Percentiles rank a stretch among this genome's conserved stretches.
These are phyloP conservation scores for Solanum sparsipilum DNA, from an alignment of 257 asterid genomes.

Conservation along the genomic window DNA sequence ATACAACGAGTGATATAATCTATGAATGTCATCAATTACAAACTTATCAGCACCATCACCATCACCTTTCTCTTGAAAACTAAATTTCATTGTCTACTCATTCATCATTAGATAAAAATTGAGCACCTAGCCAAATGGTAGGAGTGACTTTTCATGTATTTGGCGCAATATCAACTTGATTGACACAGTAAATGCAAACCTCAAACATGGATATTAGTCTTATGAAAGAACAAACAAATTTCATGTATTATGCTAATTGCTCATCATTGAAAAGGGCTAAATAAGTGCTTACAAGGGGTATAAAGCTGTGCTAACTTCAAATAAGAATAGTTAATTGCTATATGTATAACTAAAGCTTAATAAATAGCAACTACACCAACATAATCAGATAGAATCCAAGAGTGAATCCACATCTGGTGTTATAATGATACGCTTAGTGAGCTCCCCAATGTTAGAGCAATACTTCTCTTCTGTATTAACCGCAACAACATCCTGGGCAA, in stretches of 20 bases:
- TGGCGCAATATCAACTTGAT: not conserved
- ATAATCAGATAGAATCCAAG: constrained; percentile 31
- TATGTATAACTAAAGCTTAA: not conserved
- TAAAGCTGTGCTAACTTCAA: not conserved
- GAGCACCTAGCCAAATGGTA: not conserved
- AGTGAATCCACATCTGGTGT: constrained; percentile 59
- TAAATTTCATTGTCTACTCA: not conserved
- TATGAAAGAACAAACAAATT: not conserved
- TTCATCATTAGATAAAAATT: not conserved
- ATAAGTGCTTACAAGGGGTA: not conserved
- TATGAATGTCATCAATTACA: not conserved
- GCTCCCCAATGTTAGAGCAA: constrained; percentile 56
- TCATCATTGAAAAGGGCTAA: not conserved
- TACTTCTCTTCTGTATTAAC: constrained; percentile 34
- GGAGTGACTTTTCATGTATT: not conserved
- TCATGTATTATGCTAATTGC: not conserved
- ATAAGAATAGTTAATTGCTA: not conserved
- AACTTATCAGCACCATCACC: not conserved
- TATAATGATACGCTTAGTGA: constrained; percentile 40
- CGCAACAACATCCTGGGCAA: constrained; percentile 50
- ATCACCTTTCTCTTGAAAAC: not conserved
- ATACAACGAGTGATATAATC: not conserved
- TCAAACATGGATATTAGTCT: not conserved
- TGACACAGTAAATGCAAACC: not conserved
- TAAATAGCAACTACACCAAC: constrained; percentile 1